Evolutionary conservation across 768 basidiomycete genomes (phyloP).

Genomic region (Termitomyces eurrhizus): DNA sequence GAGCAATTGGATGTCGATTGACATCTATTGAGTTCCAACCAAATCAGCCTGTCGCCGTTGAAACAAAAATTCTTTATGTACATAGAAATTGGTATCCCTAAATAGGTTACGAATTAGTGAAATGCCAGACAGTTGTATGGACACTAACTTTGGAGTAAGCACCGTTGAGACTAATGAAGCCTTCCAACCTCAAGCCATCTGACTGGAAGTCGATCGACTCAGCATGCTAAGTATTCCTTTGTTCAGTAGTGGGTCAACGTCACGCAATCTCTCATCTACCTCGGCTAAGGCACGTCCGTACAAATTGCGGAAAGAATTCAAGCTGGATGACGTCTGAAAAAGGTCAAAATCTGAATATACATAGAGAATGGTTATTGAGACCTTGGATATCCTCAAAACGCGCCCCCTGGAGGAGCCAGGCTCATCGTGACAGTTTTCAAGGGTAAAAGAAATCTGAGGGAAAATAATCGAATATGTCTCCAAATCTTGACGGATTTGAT

Average conservation of each 20-base stretch:
- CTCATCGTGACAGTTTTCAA: constrained; percentile 52
- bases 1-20: constrained; percentile 68
- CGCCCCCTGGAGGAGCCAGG: constrained; percentile 35
- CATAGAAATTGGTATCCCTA: constrained; percentile 88
- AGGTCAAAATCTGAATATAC: neutral
- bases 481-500: constrained; percentile 65
- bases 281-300: constrained; percentile 71
- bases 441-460: constrained; percentile 61
- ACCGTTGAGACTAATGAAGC: constrained; percentile 83
- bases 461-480: constrained; percentile 73
- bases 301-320: constrained; percentile 67
- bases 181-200: constrained; percentile 57
- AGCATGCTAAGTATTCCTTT: constrained; percentile 49
- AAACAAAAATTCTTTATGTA: constrained; percentile 31
- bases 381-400: constrained; percentile 64
- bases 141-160: constrained; percentile 61
- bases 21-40: constrained; percentile 48
- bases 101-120: constrained; percentile 11
- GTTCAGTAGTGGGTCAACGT: constrained; percentile 1
- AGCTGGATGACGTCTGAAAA: constrained; percentile 55
- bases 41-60: neutral
- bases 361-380: constrained; percentile 23
- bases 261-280: constrained; percentile 33
- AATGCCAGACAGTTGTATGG: neutral
- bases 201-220: constrained; percentile 53